phyloP scores from a whole-genome alignment of 1,284 basidiomycete species.

The Ganoderma sp. region DNA sequence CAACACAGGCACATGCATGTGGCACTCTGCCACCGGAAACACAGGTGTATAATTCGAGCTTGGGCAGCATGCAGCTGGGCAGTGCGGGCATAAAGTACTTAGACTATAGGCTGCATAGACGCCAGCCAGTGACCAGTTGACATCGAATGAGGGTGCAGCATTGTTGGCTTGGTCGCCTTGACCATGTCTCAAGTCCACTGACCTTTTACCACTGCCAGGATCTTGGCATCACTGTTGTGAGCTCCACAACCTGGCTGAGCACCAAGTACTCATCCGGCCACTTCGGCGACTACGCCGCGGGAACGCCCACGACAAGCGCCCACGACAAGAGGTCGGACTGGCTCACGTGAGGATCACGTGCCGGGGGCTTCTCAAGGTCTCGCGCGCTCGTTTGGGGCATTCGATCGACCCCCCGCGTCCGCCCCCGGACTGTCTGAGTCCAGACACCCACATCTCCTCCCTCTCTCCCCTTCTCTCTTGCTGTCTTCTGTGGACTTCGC shows the following conservation, averaged over 20 bases:
- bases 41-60: too few relatives aligned
- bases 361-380: slow-evolving; percentile 12
- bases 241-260: background rate
- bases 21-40: background rate
- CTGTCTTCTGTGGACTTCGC: background rate
- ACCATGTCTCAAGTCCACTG: background rate
- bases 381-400: slow-evolving; percentile 25
- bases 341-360: slow-evolving; percentile 22
- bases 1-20: background rate
- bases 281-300: background rate
- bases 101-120: background rate
- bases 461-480: slow-evolving; percentile 7
- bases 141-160: background rate
- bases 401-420: slow-evolving; percentile 26
- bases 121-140: background rate
- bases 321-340: too few relatives aligned
- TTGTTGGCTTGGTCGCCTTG: background rate
- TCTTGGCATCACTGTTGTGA: background rate
- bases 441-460: slow-evolving; percentile 22
- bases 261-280: background rate
- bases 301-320: background rate
- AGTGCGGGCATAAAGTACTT: background rate
- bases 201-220: background rate
- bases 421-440: slow-evolving; percentile 17
- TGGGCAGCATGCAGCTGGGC: background rate